These are phyloP conservation scores for Pugionium cornutum DNA, from an alignment of 345 rosid species.

Conservation along the genomic window DNA sequence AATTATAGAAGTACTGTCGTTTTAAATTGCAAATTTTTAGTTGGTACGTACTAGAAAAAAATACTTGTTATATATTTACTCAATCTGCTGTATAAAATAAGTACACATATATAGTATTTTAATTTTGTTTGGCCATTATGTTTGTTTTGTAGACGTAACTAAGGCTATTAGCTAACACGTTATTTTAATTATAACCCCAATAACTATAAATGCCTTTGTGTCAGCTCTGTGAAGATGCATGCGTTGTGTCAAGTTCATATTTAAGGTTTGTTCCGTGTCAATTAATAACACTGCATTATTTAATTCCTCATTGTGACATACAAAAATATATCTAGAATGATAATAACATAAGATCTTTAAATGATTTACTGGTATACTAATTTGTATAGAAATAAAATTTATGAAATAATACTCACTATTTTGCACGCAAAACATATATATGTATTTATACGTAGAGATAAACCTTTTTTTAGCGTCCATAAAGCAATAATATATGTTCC, in stretches of 20 bases:
- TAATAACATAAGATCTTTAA: not conserved
- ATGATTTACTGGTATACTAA: not conserved
- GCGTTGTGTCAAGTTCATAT: not conserved
- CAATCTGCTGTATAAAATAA: not conserved
- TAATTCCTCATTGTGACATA: not conserved
- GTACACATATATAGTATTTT: not conserved
- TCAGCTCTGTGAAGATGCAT: not conserved
- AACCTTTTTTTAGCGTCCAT: too few species aligned
- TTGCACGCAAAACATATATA: not conserved
- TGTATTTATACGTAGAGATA: not conserved
- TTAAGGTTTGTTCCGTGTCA: not conserved
- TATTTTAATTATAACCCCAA: not conserved
- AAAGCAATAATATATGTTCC: too few species aligned
- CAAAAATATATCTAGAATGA: not conserved
- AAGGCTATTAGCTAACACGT: not conserved
- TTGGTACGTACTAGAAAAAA: constrained; percentile 4
- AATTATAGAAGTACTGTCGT: not conserved
- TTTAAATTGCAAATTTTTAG: not conserved
- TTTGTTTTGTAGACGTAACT: not conserved
- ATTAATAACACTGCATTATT: not conserved
- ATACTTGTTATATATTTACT: not conserved
- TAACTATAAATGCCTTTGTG: too few species aligned
- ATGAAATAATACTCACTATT: not conserved
- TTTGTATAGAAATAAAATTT: not conserved
- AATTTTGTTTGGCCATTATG: not conserved